These are phyloP conservation scores for Jackrogersella minutella DNA, from an alignment of 495 filamentous ascomycete genomes.

Conservation along the genomic window DNA sequence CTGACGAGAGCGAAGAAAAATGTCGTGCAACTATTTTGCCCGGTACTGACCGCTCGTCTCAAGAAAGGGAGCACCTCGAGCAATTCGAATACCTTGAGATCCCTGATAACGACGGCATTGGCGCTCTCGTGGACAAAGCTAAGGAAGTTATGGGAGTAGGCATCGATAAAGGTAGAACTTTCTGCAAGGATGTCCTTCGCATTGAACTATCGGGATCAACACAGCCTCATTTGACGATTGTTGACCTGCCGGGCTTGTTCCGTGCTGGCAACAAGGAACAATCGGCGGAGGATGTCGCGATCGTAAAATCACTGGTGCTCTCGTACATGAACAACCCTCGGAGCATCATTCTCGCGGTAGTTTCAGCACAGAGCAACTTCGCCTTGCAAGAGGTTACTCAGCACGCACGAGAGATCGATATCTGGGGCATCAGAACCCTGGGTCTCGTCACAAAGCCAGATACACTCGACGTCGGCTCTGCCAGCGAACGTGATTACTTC, in stretches of 20 bases:
- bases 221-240: conserved; percentile 70
- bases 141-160: conserved; percentile 62
- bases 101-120: conserved; percentile 46
- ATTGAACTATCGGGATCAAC: conserved; percentile 71
- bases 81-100: conserved; percentile 42
- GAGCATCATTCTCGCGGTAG: conserved; percentile 70
- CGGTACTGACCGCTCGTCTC: conserved; percentile 32
- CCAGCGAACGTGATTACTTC: conserved; percentile 60
- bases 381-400: conserved; percentile 71
- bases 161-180: conserved; percentile 50
- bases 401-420: conserved; percentile 76
- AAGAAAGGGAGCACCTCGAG: conserved; percentile 36
- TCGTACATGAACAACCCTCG: conserved; percentile 67
- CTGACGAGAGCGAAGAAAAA: conserved; percentile 36
- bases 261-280: conserved; percentile 61
- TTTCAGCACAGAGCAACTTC: conserved; percentile 70
- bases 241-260: conserved; percentile 74
- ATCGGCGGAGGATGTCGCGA: conserved; percentile 54
- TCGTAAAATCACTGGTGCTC: conserved; percentile 62
- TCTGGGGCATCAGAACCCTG: conserved; percentile 76
- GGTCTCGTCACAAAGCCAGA: conserved; percentile 91
- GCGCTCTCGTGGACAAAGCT: conserved; percentile 56
- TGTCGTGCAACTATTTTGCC: conserved; percentile 58
- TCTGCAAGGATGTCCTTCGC: conserved; percentile 71
- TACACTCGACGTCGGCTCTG: conserved; percentile 56